Base-by-base conservation (phyloP, 202 grass and related monocot species). In the Setaria italica region DNA sequence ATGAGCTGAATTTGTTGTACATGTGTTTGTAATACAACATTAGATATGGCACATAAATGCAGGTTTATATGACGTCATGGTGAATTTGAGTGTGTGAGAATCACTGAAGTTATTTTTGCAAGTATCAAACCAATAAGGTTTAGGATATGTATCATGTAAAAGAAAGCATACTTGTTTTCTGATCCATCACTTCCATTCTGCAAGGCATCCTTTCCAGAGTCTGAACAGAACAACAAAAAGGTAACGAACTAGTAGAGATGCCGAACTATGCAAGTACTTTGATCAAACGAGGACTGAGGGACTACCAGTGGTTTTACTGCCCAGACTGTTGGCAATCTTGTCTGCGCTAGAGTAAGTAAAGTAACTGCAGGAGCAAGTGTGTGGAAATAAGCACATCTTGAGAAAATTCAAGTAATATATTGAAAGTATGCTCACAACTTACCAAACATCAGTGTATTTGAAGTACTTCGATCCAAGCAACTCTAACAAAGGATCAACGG, bases 361-460 rank as follows among this genome's bases (percentile, higher is more conserved):
- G 84, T 88, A 99, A 88, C 96, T 99, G 83, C 88, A 94, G 3
- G 34, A 87, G 21, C 14, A 74, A 87, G 60, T 51, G 48, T 20
- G 5, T 56, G 4, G 76, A n/a, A 65, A 91, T 81, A 50, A 88
- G 70, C 4, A 45, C 15, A 74, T 62, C 58, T 20, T 49, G 15
- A 73, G 14, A 67, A 39, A 60, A 68, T 51, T 43, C 2, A 17
- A 76, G 50, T 39, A 57, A 41, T 41, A 21, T 20, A 76, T 62
- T 73, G 39, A 69, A 82, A 43, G 48, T 37, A 4, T 35, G 10
- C 11, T 54, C 60, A 85, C 1, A 19, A 33, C 91, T 7, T 95
- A 99, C 96, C 93, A 80, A 89, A 99, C 90, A 94, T 99, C 96
- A 49, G 87, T 51, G 55, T 94, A 96, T 43, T 91, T 94, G 46